A percentile compares a stretch with the other conserved stretches of the same genome.
These are phyloP conservation scores for Ceriops zippeliana DNA, from an alignment of 345 rosid genomes.

Conservation along the genomic window DNA sequence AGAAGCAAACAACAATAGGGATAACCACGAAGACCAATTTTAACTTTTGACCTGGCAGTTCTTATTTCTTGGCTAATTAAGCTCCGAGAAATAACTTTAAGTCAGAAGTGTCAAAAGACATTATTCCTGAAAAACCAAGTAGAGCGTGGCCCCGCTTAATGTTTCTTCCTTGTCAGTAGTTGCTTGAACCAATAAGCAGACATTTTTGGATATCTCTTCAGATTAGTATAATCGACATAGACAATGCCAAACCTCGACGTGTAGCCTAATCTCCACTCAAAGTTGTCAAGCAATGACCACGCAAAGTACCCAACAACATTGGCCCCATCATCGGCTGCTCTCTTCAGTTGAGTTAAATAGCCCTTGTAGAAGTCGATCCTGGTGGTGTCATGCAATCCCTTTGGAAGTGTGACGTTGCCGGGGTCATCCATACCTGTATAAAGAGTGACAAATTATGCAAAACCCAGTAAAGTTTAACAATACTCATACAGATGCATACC, in stretches of 20 bases:
- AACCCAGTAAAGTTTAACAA: background rate
- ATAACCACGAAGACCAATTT: too few species aligned
- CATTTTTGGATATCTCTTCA: conserved; percentile 87
- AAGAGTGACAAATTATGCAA: background rate
- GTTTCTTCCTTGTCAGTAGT: conserved; percentile 41
- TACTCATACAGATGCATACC: conserved; percentile 33
- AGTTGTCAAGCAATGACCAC: conserved; percentile 95
- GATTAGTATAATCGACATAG: conserved; percentile 62
- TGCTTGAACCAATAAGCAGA: conserved; percentile 87
- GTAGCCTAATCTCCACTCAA: conserved; percentile 90
- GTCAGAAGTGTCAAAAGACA: too few species aligned
- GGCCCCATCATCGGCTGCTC: conserved; percentile 79
- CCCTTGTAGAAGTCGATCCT: conserved; percentile 69
- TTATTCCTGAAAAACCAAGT: background rate
- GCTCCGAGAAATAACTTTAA: too few species aligned
- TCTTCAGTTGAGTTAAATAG: conserved; percentile 78
- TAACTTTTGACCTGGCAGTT: too few species aligned
- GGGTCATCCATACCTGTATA: conserved; percentile 84
- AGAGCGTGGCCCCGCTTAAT: background rate
- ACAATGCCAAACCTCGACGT: conserved; percentile 95
- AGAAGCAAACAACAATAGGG: too few species aligned
- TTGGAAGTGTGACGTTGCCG: conserved; percentile 61
- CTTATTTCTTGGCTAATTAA: too few species aligned
- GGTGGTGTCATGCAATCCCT: conserved; percentile 72
- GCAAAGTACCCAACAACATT: conserved; percentile 84